These are phyloP conservation scores for Filosporella fistucella DNA, from an alignment of 495 filamentous ascomycete genomes.

Conservation along the genomic window DNA sequence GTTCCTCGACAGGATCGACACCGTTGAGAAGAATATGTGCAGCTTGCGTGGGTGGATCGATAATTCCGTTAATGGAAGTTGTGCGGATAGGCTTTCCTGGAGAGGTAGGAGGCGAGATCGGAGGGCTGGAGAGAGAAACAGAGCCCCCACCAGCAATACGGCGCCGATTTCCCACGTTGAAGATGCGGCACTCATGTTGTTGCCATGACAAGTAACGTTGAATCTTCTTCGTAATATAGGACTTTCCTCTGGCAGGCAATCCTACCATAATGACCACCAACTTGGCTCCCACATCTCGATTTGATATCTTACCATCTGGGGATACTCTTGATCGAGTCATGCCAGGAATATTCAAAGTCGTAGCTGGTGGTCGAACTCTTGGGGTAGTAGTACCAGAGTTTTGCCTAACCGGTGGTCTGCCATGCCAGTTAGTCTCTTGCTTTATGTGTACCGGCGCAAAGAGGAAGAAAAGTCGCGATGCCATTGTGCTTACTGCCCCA, in stretches of 20 bases:
- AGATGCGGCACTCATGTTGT: constrained; percentile 90
- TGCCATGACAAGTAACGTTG: constrained; percentile 95
- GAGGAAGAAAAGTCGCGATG: neutral
- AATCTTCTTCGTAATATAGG: constrained; percentile 97
- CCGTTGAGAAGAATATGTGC: constrained; percentile 47
- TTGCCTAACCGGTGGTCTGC: constrained; percentile 47
- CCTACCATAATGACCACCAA: constrained; percentile 98
- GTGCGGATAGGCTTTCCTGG: neutral
- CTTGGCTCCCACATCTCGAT: constrained; percentile 90
- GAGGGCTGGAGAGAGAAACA: constrained; percentile 30
- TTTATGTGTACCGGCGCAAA: too few relatives aligned
- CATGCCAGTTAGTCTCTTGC: neutral
- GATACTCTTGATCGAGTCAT: constrained; percentile 92
- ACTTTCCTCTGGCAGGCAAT: constrained; percentile 90
- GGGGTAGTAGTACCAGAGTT: constrained; percentile 60
- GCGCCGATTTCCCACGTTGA: constrained; percentile 92
- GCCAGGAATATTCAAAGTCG: constrained; percentile 78
- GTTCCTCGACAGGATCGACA: constrained; percentile 11
- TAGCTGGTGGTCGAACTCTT: constrained; percentile 64
- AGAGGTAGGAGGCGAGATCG: constrained; percentile 12
- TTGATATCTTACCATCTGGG: constrained; percentile 87
- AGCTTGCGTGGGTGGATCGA: constrained; percentile 28
- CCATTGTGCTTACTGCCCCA: neutral
- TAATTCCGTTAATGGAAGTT: constrained; percentile 6
- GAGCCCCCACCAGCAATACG: constrained; percentile 61